Evolutionary conservation across 139 green algal species (phyloP), one percentile per base, ranked within the genome.

Genomic region (Spirogloea muscicola): DNA sequence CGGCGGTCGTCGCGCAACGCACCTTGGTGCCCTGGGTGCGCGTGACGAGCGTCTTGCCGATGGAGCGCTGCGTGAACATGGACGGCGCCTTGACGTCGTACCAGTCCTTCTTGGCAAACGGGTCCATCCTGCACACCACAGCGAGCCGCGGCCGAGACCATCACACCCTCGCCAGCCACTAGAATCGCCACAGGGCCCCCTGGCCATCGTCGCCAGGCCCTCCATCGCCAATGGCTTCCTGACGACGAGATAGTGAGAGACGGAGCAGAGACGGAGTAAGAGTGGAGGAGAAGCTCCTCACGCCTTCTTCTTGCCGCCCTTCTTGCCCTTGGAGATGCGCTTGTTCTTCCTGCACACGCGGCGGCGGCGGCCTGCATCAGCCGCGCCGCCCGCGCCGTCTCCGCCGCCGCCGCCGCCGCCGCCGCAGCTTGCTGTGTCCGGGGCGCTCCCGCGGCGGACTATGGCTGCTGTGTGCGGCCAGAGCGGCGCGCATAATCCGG

Each of bases 71-170:
- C 44, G 75, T 86, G 90, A 99, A 99, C 82, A 93, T 91, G 79
- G 84, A 91, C 55, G 95, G 95, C 6, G 95, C 95, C 90, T 98
- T 98, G 83, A 99, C 90, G 77, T 97, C 91, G 91, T 99, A 99
- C 94, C 95, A 99, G 86, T 99, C 94, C 92, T 99, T 99, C 90
- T 97, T 97, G 51, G 87, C 81, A 88, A 99, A 99, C 62, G 95
- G 94, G 84, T 99, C 95, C 25, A 89, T 82, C 59, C 92, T 97
- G 90, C 84, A 76, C 31, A 21, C 49, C 36, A 13, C 59, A 58
- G 29, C 52, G n/a, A 62, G 6, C 52, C 52, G n/a, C 52, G 6
- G 33, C 52, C 6, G 52, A 62, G 7, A 7, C 10, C 33, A 7
- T 62, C 52, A 25, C 52, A 25, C 7, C 10, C 52, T 7, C 52